These are phyloP conservation scores for Diaporthe velutina DNA, from an alignment of 2,329 filamentous ascomycete genomes.

Conservation along the genomic window DNA sequence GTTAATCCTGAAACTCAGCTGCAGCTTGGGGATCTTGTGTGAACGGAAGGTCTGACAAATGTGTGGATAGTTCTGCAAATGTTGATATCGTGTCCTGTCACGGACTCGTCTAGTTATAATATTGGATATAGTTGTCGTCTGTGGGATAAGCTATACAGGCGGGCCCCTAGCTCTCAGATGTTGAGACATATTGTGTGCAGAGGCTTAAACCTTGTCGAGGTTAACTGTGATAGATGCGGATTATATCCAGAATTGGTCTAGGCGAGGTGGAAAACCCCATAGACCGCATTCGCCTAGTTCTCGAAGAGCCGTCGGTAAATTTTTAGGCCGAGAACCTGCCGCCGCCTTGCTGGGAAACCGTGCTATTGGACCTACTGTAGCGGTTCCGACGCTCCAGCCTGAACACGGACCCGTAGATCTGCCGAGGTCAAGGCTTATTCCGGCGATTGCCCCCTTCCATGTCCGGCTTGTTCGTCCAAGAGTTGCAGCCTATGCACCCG, in stretches of 20 bases:
- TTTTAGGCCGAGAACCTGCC: background rate
- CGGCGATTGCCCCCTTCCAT: background rate
- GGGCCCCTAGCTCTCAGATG: too few species aligned
- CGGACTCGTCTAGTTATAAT: too few species aligned
- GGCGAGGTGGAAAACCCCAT: too few species aligned
- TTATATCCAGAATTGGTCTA: background rate
- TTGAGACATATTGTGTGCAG: background rate
- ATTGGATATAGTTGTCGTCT: too few species aligned
- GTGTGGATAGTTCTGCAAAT: too few species aligned
- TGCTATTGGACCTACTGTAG: background rate
- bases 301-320: conserved; percentile 8
- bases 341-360: background rate
- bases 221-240: background rate
- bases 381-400: background rate
- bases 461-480: background rate
- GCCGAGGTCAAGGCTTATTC: background rate
- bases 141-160: too few species aligned
- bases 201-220: background rate
- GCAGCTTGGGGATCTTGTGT: too few species aligned
- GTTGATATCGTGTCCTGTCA: too few species aligned
- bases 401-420: background rate
- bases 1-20: too few species aligned
- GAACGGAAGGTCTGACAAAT: too few species aligned
- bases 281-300: background rate
- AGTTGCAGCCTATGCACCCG: background rate